phyloP scores from a whole-genome alignment of 768 basidiomycete species.

The Amanita subjunquillea region DNA sequence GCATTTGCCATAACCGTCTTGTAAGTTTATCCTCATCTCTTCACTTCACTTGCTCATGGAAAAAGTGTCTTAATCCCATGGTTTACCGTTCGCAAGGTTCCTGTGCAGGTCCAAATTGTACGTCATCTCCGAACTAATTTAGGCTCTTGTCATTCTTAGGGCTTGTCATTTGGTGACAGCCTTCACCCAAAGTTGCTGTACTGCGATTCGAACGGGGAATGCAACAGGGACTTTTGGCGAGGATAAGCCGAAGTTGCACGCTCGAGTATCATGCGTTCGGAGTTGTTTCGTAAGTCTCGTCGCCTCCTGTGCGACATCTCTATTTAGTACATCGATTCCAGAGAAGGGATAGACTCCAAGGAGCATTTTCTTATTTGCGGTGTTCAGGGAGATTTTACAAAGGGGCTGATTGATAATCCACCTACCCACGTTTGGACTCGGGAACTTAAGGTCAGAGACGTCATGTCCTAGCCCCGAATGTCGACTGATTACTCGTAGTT shows the following conservation, averaged over 20 bases:
- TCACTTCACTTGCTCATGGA: background rate
- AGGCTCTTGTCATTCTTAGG: background rate
- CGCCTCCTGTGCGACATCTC: background rate
- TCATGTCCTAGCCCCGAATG: background rate
- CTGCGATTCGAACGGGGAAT: slow-evolving; percentile 77
- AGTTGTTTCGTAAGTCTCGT: slow-evolving; percentile 55
- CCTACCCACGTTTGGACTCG: slow-evolving; percentile 71
- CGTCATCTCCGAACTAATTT: slow-evolving; percentile 14
- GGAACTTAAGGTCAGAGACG: slow-evolving; percentile 54
- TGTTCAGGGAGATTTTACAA: slow-evolving; percentile 79
- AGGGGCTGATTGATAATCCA: slow-evolving; percentile 59
- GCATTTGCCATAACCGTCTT: slow-evolving; percentile 63
- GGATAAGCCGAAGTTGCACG: slow-evolving; percentile 65
- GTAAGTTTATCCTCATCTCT: slow-evolving; percentile 26
- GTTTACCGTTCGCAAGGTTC: slow-evolving; percentile 68
- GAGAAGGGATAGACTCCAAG: slow-evolving; percentile 62
- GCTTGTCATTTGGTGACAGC: slow-evolving; percentile 26
- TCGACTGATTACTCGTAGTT: slow-evolving; percentile 30
- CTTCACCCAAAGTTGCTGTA: slow-evolving; percentile 72
- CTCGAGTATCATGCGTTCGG: slow-evolving; percentile 85
- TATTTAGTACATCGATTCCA: slow-evolving; percentile 15
- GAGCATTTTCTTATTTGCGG: slow-evolving; percentile 81
- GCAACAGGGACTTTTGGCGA: slow-evolving; percentile 75
- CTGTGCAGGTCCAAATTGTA: slow-evolving; percentile 70
- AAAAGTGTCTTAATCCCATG: slow-evolving; percentile 65